Evolutionary conservation across 129 eudicot genomes (phyloP).

Genomic region (Kitagawia praeruptora): DNA sequence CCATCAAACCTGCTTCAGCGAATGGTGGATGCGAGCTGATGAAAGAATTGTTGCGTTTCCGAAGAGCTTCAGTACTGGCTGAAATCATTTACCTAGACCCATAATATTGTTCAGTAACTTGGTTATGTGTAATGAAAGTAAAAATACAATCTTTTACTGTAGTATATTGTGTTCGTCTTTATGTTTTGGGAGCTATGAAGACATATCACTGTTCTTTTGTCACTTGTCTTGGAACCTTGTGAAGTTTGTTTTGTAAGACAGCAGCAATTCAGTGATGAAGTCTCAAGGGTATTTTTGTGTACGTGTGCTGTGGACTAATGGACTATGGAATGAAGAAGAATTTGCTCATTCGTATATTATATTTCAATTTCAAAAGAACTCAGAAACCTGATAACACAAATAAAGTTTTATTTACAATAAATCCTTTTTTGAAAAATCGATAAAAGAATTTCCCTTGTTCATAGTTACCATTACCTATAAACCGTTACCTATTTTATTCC

Average conservation of each 20-base stretch:
- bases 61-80: slow-evolving; percentile 68
- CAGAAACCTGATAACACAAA: no score
- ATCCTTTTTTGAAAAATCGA: no score
- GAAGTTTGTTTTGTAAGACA: not conserved
- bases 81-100: slow-evolving; percentile 68
- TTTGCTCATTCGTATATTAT: no score
- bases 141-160: not conserved
- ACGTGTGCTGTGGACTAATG: no score
- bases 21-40: slow-evolving; percentile 64
- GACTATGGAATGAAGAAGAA: no score
- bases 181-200: not conserved
- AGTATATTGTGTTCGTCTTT: not conserved
- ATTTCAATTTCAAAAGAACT: no score
- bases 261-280: not conserved
- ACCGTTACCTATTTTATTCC: no score
- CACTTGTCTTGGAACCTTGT: not conserved
- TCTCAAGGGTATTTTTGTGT: not conserved
- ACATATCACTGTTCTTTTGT: not conserved
- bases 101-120: slow-evolving; percentile 7
- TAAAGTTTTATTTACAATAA: no score
- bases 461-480: no score
- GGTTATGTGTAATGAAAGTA: not conserved
- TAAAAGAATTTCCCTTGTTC: no score
- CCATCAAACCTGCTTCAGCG: slow-evolving; percentile 57
- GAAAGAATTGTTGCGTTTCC: slow-evolving; percentile 64